phyloP scores from a whole-genome alignment of 129 eudicot species.

The Deinandra increscens region DNA sequence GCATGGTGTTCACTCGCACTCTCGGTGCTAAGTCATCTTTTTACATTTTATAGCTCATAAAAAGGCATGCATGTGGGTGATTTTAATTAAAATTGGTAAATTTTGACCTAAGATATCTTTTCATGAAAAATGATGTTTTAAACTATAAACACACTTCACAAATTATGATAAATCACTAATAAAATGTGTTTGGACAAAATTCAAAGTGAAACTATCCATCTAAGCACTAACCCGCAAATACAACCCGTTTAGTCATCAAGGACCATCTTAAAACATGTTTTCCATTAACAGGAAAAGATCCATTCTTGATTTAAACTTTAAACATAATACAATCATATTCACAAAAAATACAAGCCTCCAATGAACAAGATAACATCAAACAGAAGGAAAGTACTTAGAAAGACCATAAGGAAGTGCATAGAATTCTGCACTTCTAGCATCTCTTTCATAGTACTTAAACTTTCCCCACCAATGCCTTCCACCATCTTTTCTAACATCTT shows the following conservation, averaged over 20 bases:
- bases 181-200: too few relatives aligned
- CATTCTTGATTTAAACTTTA: not conserved
- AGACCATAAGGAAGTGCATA: constrained; percentile 76
- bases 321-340: constrained; percentile 12
- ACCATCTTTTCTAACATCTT: constrained; percentile 52
- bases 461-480: constrained; percentile 96
- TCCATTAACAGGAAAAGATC: not conserved
- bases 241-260: not conserved
- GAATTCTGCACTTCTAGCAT: constrained; percentile 80
- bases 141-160: too few relatives aligned
- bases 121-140: not conserved
- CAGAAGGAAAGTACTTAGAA: constrained; percentile 75
- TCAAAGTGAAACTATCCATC: too few relatives aligned
- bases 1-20: too few relatives aligned
- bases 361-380: constrained; percentile 16
- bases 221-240: too few relatives aligned
- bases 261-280: not conserved
- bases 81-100: not conserved
- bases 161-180: too few relatives aligned
- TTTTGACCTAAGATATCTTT: too few relatives aligned
- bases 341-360: constrained; percentile 19
- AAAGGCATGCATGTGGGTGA: not conserved
- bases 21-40: too few relatives aligned
- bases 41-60: too few relatives aligned
- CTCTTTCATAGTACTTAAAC: constrained; percentile 59